Base-by-base conservation (phyloP, 768 basidiomycete species). In the Leccinum longicurvipes region DNA sequence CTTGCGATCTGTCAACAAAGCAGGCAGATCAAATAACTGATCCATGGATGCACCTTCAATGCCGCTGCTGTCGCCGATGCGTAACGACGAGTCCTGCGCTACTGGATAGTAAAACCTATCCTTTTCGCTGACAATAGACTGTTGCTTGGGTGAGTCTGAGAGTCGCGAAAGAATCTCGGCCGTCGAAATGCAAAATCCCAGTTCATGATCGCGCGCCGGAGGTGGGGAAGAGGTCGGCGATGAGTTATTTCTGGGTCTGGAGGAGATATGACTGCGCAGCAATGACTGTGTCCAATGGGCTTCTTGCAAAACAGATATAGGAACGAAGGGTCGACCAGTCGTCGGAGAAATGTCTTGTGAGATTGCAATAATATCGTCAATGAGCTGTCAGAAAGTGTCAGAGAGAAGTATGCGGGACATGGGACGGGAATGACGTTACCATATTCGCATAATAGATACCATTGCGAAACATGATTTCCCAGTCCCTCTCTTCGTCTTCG, bases 391-490 rank as follows among this genome's bases (percentile, higher is more conserved):
- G 34, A 41, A 50, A 12, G 11, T 21, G 36, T 63, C 6, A 66
- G 46, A 15, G 32, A 34, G 34, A 45, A 2, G 9, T 6, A 19
- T 14, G 12, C 29, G 42, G 11, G 27, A 24, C 1, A 19, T n/a
- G 25, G 12, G 24, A 27, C 11, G 19, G 34, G 28, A 36, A 50
- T 32, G 7, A 31, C 27, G 78, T 47, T 57, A 91, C 92, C 89
- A 96, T 89, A 66, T 94, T 91, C 5, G 80, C 74, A 67, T 95
- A 96, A 70, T 93, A 87, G 6, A 96, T 91, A 10, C 89, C 89
- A 24, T 82, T 73, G 41, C 78, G 72, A 65, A 98, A 96, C 65
- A 95, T 77, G 46, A 70, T 77, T 17, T 73, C 75, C 82, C 89
- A 91, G 60, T 87, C 80, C 41, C 60, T 69, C 67, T 96, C 93